Evolutionary conservation across 768 basidiomycete genomes (phyloP), one percentile per base, ranked within the genome.

Genomic region (Hericium alpestre): DNA sequence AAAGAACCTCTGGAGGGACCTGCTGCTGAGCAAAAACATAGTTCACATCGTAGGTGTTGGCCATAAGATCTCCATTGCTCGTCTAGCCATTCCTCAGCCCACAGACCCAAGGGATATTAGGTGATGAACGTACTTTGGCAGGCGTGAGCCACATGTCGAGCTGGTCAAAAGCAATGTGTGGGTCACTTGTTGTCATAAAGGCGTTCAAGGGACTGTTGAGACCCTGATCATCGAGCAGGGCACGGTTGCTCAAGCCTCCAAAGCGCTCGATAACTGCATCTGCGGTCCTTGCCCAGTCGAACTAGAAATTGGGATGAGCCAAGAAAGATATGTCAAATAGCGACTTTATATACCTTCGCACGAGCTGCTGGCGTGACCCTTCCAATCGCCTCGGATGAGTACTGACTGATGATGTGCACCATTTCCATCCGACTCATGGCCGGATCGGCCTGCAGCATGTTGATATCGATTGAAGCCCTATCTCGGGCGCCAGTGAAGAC

Each of bases 131-230:
- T 51, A 56, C 49, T 39, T 25, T 51, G 7, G 49, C 56, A 39
- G 56, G 56, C 38, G 49, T 56, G 38, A 56, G 40, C 38, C 49
- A 56, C 27, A 56, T 40, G 15, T 56, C 56, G 27, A 51, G 56
- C 13, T 41, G 38, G 40, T 56, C 49, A 25, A 51, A 56, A 8
- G 40, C 16, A 18, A 5, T 16, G 13, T 56, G 56, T 11, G 56
- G 16, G 15, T 41, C 38, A 13, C 12, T 12, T 37, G 48, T 50
- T n/a, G 39, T n/a, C 40, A 38, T 51, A 47, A 56, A 56, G 18
- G 56, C 56, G 32, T 51, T 56, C 49, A 39, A 39, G 22, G 49
- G 56, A 40, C 22, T 56, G 49, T 56, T 37, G 49, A 56, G 48
- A 22, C 27, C 25, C 4, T 40, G 48, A 50, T 41, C 37, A 18